These are phyloP conservation scores for Alternaria triticina DNA, from an alignment of 2,329 filamentous ascomycete genomes.

Conservation along the genomic window DNA sequence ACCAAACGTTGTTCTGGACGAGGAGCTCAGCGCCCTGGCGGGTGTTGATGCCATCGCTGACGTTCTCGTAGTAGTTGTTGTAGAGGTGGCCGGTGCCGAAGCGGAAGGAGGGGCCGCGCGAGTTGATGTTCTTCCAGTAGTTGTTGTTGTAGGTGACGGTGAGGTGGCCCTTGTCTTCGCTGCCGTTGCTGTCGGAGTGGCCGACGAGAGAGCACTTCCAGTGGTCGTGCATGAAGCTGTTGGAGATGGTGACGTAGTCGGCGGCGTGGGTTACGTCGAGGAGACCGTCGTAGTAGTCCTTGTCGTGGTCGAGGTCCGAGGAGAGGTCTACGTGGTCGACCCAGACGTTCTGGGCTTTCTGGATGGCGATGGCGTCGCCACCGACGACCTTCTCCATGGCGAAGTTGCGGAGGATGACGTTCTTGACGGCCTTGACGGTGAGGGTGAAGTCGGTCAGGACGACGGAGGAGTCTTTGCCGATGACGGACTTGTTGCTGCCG, in stretches of 20 bases:
- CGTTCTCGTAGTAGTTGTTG: constrained; percentile 57
- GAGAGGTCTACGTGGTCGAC: constrained; percentile 72
- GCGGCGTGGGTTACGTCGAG: constrained; percentile 68
- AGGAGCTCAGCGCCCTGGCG: constrained; percentile 52
- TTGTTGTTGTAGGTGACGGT: constrained; percentile 72
- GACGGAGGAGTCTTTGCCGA: constrained; percentile 57
- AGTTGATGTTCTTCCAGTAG: constrained; percentile 69
- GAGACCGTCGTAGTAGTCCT: constrained; percentile 74
- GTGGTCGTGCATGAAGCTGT: constrained; percentile 63
- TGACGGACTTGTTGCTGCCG: constrained; percentile 58
- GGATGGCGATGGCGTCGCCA: constrained; percentile 61
- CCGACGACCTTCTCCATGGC: constrained; percentile 58
- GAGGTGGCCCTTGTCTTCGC: constrained; percentile 67
- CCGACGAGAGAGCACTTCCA: constrained; percentile 65
- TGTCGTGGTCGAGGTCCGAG: constrained; percentile 64
- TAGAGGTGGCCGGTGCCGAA: constrained; percentile 71
- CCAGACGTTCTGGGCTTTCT: constrained; percentile 63
- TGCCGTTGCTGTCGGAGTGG: constrained; percentile 65
- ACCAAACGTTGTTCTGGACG: constrained; percentile 52
- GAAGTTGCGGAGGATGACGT: constrained; percentile 65
- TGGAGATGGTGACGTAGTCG: constrained; percentile 66
- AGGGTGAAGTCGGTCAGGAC: constrained; percentile 57
- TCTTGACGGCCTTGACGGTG: constrained; percentile 56
- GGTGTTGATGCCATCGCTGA: constrained; percentile 51
- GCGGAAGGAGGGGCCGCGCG: constrained; percentile 66